Evolutionary conservation across 2,329 filamentous ascomycete genomes (phyloP).

Genomic region (Talaromyces sp.): DNA sequence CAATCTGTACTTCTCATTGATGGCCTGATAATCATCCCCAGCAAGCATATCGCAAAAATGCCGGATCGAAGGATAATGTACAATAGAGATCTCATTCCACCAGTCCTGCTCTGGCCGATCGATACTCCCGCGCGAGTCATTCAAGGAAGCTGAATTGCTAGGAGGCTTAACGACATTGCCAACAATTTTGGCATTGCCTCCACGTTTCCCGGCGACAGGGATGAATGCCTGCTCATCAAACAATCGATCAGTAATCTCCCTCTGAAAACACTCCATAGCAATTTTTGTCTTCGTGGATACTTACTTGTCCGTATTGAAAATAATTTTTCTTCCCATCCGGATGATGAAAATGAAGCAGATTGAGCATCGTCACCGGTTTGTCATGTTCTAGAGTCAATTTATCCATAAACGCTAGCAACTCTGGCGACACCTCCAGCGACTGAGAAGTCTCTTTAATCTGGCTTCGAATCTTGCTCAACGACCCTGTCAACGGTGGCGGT

Average conservation of each 20-base stretch:
- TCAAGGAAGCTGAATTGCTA: constrained; percentile 5
- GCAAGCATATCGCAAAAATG: constrained; percentile 63
- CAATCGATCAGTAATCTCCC: not conserved
- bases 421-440: constrained; percentile 54
- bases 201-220: constrained; percentile 51
- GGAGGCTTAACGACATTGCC: constrained; percentile 50
- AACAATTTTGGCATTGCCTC: constrained; percentile 60
- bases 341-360: constrained; percentile 56
- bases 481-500: constrained; percentile 25
- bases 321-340: constrained; percentile 53
- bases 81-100: constrained; percentile 64
- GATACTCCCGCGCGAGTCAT: constrained; percentile 26
- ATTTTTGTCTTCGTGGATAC: constrained; percentile 22
- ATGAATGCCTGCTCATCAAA: constrained; percentile 28
- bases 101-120: constrained; percentile 29
- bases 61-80: constrained; percentile 60
- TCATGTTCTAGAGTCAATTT: constrained; percentile 28
- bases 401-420: constrained; percentile 52
- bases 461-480: constrained; percentile 28
- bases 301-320: constrained; percentile 56
- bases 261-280: not conserved
- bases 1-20: constrained; percentile 54
- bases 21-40: constrained; percentile 57
- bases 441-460: constrained; percentile 39
- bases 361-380: constrained; percentile 60